Percentiles rank a stretch among this genome's conserved stretches.
phyloP scores from a whole-genome alignment of 495 filamentous ascomycete species.

The Cercophora newfieldiana region DNA sequence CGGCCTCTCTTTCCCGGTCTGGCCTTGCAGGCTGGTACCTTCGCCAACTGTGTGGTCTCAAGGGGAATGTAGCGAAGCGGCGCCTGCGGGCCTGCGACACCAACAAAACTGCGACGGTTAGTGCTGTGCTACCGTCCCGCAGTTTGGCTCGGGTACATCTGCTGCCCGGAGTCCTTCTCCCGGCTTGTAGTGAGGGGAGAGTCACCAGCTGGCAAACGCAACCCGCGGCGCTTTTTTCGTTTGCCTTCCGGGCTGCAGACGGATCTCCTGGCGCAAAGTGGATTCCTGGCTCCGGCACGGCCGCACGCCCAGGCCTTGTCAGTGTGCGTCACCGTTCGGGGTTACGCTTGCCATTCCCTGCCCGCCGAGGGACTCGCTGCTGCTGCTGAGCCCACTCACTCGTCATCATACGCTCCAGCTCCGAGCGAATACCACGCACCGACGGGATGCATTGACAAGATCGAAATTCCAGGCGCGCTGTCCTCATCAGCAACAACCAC shows the following conservation, averaged over 20 bases:
- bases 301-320: conserved; percentile 2
- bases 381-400: neutral
- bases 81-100: conserved; percentile 15
- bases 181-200: conserved; percentile 2
- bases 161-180: conserved; percentile 4
- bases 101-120: conserved; percentile 14
- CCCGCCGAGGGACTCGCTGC: neutral
- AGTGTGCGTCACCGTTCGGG: conserved; percentile 8
- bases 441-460: neutral
- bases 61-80: conserved; percentile 18
- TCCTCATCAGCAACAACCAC: conserved; percentile 4
- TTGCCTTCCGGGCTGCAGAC: conserved; percentile 16
- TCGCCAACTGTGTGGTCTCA: conserved; percentile 16
- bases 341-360: conserved; percentile 2
- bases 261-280: conserved; percentile 6
- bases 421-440: neutral
- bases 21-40: conserved; percentile 18
- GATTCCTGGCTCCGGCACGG: conserved; percentile 15
- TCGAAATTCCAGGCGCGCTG: conserved; percentile 2
- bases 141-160: neutral
- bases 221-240: conserved; percentile 8
- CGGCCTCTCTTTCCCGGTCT: conserved; percentile 19
- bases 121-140: conserved; percentile 8
- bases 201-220: neutral
- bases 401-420: neutral